A percentile compares a stretch with the other conserved stretches of the same genome.
These are phyloP conservation scores for Candida saitoana DNA, from an alignment of 805 yeast genomes.

Conservation along the genomic window DNA sequence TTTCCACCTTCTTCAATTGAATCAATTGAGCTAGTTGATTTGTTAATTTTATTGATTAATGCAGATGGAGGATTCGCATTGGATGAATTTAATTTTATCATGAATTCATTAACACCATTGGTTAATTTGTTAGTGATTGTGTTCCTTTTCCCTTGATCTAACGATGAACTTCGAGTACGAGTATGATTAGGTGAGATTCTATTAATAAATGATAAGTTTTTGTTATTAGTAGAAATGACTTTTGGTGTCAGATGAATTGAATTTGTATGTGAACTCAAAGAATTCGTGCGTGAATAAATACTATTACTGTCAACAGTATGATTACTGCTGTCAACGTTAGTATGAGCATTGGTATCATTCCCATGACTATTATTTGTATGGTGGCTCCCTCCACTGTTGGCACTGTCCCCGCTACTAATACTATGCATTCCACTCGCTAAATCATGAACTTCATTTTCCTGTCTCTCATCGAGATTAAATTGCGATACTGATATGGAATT, in stretches of 20 bases:
- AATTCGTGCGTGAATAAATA: conserved; percentile 1
- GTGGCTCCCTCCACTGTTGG: not conserved
- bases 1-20: conserved; percentile 23
- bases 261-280: conserved; percentile 6
- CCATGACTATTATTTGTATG: conserved; percentile 3
- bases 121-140: conserved; percentile 36
- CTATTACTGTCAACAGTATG: not conserved
- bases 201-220: conserved; percentile 21
- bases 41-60: conserved; percentile 9
- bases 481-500: conserved; percentile 28
- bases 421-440: conserved; percentile 1
- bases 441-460: conserved; percentile 6
- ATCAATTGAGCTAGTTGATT: conserved; percentile 31
- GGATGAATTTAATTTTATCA: conserved; percentile 34
- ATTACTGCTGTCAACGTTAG: not conserved
- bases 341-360: not conserved
- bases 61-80: conserved; percentile 9
- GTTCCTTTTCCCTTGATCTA: conserved; percentile 26
- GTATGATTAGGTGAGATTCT: conserved; percentile 32
- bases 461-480: conserved; percentile 10
- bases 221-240: not conserved
- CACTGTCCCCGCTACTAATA: conserved; percentile 8
- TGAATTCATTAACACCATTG: conserved; percentile 39
- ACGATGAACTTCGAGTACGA: conserved; percentile 37
- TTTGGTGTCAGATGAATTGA: conserved; percentile 4